phyloP scores from a whole-genome alignment of 1,284 basidiomycete species.

The Cutaneotrichosporon spelunceum region DNA sequence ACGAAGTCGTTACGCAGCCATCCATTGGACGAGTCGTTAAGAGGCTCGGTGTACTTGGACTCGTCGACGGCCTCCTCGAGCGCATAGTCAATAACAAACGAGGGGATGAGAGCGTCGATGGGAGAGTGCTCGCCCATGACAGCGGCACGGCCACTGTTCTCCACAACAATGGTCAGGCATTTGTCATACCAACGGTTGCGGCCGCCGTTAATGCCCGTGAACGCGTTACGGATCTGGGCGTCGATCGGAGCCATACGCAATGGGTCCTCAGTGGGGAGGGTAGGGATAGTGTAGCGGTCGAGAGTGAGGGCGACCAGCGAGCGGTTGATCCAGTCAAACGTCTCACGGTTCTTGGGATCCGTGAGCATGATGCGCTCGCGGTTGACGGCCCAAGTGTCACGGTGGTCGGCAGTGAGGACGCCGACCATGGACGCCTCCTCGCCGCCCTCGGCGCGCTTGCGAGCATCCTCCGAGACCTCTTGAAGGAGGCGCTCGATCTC shows the following conservation, averaged over 20 bases:
- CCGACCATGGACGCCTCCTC: slow-evolving; percentile 65
- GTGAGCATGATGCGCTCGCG: slow-evolving; percentile 67
- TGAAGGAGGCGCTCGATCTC: slow-evolving; percentile 67
- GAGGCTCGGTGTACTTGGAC: slow-evolving; percentile 45
- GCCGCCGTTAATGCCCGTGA: slow-evolving; percentile 64
- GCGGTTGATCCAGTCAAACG: slow-evolving; percentile 64
- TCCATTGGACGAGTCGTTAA: slow-evolving; percentile 33
- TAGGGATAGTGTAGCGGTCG: slow-evolving; percentile 55
- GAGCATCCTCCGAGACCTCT: slow-evolving; percentile 68
- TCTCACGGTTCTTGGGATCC: slow-evolving; percentile 62
- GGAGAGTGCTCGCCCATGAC: slow-evolving; percentile 91
- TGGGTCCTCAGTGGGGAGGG: slow-evolving; percentile 52
- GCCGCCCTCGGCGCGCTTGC: slow-evolving; percentile 56
- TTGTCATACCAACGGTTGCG: slow-evolving; percentile 94
- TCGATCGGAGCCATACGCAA: slow-evolving; percentile 60
- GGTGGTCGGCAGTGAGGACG: slow-evolving; percentile 71
- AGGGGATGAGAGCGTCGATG: slow-evolving; percentile 86
- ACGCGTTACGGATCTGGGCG: slow-evolving; percentile 73
- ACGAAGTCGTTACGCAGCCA: slow-evolving; percentile 76
- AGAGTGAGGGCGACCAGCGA: slow-evolving; percentile 71
- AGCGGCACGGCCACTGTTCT: slow-evolving; percentile 79
- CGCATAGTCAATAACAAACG: slow-evolving; percentile 82
- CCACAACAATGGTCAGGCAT: slow-evolving; percentile 74
- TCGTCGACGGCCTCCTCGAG: slow-evolving; percentile 63
- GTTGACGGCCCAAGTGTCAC: slow-evolving; percentile 81